phyloP scores from a whole-genome alignment of 768 basidiomycete species.

The Gymnopilus junonius region DNA sequence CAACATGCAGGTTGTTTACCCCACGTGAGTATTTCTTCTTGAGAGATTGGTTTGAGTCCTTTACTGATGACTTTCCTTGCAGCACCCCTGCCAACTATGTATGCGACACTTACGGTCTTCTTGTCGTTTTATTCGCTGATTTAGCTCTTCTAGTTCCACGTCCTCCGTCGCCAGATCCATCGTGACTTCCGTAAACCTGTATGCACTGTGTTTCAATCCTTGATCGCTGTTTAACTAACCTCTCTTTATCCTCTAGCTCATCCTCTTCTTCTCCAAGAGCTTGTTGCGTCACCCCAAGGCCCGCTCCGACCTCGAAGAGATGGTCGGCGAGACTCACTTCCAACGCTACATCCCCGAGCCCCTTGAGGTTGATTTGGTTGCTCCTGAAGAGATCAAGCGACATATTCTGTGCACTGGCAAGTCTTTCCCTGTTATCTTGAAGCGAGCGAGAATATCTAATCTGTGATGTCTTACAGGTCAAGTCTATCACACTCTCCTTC shows the following conservation, averaged over 20 bases:
- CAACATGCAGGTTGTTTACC: constrained; percentile 99
- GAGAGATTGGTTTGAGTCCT: background rate
- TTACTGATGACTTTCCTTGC: constrained; percentile 15
- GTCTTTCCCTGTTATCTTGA: background rate
- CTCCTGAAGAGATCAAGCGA: constrained; percentile 85
- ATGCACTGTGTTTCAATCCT: constrained; percentile 19
- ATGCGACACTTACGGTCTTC: constrained; percentile 1
- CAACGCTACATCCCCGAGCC: constrained; percentile 91
- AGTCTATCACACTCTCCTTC: constrained; percentile 88
- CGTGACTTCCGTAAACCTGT: constrained; percentile 99
- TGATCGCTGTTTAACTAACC: background rate
- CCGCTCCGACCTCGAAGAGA: constrained; percentile 84
- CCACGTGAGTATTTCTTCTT: constrained; percentile 65
- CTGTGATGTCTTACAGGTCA: constrained; percentile 59
- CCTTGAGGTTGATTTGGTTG: constrained; percentile 65
- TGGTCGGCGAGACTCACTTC: constrained; percentile 90
- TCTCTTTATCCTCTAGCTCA: constrained; percentile 52
- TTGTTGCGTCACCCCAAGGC: constrained; percentile 94
- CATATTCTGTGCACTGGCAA: constrained; percentile 89
- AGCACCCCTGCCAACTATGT: constrained; percentile 96
- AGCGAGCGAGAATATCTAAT: background rate
- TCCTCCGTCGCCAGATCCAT: constrained; percentile 94
- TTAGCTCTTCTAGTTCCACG: constrained; percentile 72
- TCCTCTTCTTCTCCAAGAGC: constrained; percentile 97
- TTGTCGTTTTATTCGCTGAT: background rate